A percentile compares a stretch with the other conserved stretches of the same genome.
Conservation (phyloP, 2,329 filamentous ascomycete species). For the Colletotrichum melonis region DNA sequence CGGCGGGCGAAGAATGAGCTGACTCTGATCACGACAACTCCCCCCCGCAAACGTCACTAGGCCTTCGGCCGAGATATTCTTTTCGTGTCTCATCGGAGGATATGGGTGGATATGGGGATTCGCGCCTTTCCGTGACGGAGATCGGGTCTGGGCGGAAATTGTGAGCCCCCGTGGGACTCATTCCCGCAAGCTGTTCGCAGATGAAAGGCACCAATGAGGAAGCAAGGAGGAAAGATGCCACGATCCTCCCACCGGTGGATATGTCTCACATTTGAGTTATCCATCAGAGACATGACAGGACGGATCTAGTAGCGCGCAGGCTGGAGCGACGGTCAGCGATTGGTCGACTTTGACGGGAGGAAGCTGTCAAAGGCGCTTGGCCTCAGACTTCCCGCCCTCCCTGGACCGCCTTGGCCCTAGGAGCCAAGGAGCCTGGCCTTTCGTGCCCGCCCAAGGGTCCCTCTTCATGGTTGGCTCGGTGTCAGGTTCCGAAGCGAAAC, state of each 20-base stretch:
- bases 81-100: conserved; percentile 8
- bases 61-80: conserved; percentile 21
- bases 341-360: neutral
- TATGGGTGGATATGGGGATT: neutral
- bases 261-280: conserved; percentile 27
- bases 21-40: conserved; percentile 6
- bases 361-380: conserved; percentile 24
- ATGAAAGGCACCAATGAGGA: conserved; percentile 16
- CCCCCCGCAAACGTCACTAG: conserved; percentile 30
- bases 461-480: neutral
- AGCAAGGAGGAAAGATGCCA: conserved; percentile 15
- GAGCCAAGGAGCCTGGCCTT: conserved; percentile 16
- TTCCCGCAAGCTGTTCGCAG: conserved; percentile 29
- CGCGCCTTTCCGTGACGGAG: conserved; percentile 4
- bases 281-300: conserved; percentile 11
- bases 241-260: neutral
- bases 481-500: neutral
- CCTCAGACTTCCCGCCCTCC: conserved; percentile 29
- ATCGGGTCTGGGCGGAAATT: conserved; percentile 7
- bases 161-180: neutral
- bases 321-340: neutral
- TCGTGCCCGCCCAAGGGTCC: neutral
- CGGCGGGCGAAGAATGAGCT: conserved; percentile 22
- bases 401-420: conserved; percentile 13
- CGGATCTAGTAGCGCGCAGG: conserved; percentile 12